Evolutionary conservation across 306 rosid genomes (phyloP).

Genomic region (Cucumis hystrix): DNA sequence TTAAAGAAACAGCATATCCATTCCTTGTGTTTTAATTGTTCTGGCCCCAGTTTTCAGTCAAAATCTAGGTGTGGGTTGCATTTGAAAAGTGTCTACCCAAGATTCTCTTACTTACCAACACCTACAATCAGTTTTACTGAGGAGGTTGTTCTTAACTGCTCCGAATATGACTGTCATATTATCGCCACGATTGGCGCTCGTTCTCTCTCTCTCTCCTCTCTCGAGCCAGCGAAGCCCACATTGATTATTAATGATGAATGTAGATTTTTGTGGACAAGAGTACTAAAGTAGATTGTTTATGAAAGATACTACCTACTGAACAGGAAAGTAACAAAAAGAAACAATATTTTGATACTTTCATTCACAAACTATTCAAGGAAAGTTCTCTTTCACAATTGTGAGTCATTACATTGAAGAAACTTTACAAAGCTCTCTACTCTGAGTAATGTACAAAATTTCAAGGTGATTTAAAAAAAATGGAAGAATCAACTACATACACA

Average conservation of each 20-base stretch:
- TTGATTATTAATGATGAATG: conserved; percentile 2
- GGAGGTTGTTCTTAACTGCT: not conserved
- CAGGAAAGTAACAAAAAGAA: not conserved
- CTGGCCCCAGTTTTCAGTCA: not conserved
- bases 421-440: conserved; percentile 3
- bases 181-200: not conserved
- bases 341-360: not conserved
- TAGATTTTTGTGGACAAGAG: conserved; percentile 2
- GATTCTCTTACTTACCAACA: not conserved
- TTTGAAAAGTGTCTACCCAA: not conserved
- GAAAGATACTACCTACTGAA: not conserved
- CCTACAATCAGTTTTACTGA: not conserved
- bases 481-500: conserved; percentile 5
- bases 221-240: not conserved
- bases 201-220: not conserved
- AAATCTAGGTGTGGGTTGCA: not conserved
- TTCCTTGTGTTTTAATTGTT: not conserved
- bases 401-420: not conserved
- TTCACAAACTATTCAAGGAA: conserved; percentile 1
- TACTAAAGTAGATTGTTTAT: not conserved
- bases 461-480: not conserved
- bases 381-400: conserved; percentile 7
- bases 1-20: not conserved
- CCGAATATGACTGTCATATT: not conserved
- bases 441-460: conserved; percentile 7